Percentiles rank a stretch among this genome's conserved stretches.
phyloP scores from a whole-genome alignment of 2,329 filamentous ascomycete genomes.

The Cladophialophora chaetospira region DNA sequence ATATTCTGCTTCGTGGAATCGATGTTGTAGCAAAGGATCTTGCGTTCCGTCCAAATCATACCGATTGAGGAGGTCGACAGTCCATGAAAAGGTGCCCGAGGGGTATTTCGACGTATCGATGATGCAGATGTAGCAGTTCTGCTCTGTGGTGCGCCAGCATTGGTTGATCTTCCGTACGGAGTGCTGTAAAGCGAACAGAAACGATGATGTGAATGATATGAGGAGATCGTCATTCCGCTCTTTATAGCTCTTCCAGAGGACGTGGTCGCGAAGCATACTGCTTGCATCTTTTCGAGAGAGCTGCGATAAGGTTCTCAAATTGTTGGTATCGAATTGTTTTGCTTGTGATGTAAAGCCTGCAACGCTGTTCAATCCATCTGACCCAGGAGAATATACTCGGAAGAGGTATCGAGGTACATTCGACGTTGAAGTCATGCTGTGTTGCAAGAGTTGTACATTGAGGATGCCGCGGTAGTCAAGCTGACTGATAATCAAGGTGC shows the following conservation, averaged over 20 bases:
- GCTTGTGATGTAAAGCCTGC: neutral
- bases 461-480: no score
- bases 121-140: neutral
- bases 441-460: no score
- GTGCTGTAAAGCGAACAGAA: neutral
- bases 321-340: neutral
- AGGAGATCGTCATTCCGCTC: neutral
- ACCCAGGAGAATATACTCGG: conserved; percentile 3
- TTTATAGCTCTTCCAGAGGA: neutral
- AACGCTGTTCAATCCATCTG: neutral
- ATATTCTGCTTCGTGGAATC: neutral
- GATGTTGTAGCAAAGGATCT: neutral
- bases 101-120: neutral
- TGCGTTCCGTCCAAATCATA: neutral
- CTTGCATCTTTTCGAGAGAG: neutral
- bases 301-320: neutral
- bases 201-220: neutral
- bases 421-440: neutral
- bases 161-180: neutral
- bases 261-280: neutral
- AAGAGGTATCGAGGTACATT: conserved; percentile 18
- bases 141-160: neutral
- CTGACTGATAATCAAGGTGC: no score
- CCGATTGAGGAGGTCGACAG: neutral
- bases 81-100: neutral